Conservation (phyloP, 2,329 filamentous ascomycete genomes). For the Botryotinia calthae region DNA sequence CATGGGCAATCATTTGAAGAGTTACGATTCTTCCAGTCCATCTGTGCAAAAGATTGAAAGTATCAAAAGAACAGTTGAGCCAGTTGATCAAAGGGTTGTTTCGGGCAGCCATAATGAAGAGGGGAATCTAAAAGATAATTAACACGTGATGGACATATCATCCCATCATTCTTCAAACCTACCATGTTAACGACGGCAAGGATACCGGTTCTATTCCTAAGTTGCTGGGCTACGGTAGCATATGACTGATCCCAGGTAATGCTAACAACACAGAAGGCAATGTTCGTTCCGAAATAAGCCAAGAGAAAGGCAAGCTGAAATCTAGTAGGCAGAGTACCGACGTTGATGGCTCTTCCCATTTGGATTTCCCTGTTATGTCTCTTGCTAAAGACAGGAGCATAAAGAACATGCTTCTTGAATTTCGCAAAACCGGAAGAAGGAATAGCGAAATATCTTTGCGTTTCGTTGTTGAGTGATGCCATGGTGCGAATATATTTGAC, state of each 20-base stretch:
- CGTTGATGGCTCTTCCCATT: constrained; percentile 63
- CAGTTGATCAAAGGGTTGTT: constrained; percentile 76
- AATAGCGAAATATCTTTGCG: constrained; percentile 72
- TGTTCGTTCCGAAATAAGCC: constrained; percentile 68
- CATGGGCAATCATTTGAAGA: constrained; percentile 66
- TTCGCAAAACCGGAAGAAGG: constrained; percentile 54
- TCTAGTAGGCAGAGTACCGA: constrained; percentile 76
- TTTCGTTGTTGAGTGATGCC: constrained; percentile 73
- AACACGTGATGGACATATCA: constrained; percentile 4
- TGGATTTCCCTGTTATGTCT: constrained; percentile 75
- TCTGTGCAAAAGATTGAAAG: constrained; percentile 76
- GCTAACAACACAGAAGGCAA: constrained; percentile 70
- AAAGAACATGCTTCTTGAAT: constrained; percentile 65
- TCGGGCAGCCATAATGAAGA: constrained; percentile 70
- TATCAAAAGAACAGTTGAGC: constrained; percentile 75
- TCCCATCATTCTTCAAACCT: constrained; percentile 22
- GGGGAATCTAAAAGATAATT: constrained; percentile 48
- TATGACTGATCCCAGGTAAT: constrained; percentile 57
- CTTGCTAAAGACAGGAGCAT: constrained; percentile 69
- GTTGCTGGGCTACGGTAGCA: constrained; percentile 46
- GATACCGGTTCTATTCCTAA: constrained; percentile 68
- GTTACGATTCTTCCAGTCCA: constrained; percentile 77
- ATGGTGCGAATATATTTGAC: constrained; percentile 70
- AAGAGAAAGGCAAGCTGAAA: constrained; percentile 70
- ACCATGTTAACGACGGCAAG: constrained; percentile 75